phyloP scores from a whole-genome alignment of 495 filamentous ascomycete genomes.

The Trichoderma asperelloides region DNA sequence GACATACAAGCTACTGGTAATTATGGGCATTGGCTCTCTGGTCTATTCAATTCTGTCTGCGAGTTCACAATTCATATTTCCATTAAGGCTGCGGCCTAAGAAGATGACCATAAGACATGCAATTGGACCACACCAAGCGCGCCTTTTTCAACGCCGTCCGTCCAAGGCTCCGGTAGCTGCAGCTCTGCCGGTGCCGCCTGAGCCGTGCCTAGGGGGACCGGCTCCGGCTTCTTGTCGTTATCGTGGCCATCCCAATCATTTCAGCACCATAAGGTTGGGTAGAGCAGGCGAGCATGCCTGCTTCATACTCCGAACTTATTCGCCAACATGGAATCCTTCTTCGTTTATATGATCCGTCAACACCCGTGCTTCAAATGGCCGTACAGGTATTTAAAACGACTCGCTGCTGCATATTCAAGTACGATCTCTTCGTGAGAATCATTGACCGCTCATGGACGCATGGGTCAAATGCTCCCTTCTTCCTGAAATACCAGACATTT shows the following conservation, averaged over 20 bases:
- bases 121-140: neutral
- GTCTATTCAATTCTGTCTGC: too few species aligned
- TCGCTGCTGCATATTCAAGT: too few species aligned
- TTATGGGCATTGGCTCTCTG: too few species aligned
- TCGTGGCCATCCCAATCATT: neutral
- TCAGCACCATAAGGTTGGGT: neutral
- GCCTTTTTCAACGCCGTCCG: neutral
- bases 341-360: too few species aligned
- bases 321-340: too few species aligned
- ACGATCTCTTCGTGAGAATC: too few species aligned
- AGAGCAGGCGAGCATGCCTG: too few species aligned
- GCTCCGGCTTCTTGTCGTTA: neutral
- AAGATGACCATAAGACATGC: neutral
- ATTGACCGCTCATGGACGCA: neutral
- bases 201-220: neutral
- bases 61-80: neutral
- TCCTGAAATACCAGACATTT: neutral
- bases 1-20: neutral
- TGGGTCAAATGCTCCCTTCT: neutral
- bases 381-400: too few species aligned
- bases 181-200: neutral
- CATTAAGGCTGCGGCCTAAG: neutral
- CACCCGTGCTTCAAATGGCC: too few species aligned
- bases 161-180: neutral
- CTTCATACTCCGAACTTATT: too few species aligned